A percentile compares a stretch with the other conserved stretches of the same genome.
phyloP scores from a whole-genome alignment of 257 asterid species.

The Cinchona pubescens region DNA sequence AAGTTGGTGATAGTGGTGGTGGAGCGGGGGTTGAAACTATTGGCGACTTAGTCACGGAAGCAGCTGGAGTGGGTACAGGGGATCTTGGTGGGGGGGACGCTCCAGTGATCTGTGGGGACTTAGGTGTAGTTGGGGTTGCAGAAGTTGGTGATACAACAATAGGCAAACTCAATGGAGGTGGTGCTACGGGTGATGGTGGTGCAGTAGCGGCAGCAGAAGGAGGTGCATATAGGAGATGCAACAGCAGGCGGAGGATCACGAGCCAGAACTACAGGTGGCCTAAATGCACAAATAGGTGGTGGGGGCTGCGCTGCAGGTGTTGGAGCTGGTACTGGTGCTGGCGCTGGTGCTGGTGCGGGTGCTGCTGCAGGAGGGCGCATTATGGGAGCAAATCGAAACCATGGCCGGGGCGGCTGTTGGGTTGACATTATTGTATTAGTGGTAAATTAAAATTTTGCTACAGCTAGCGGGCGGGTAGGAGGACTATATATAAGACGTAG shows the following conservation, averaged over 20 bases:
- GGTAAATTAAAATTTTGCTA: not conserved
- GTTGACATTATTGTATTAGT: constrained; percentile 15
- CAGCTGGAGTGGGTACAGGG: constrained; percentile 5
- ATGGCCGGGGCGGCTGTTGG: constrained; percentile 24
- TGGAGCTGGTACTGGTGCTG: constrained; percentile 5
- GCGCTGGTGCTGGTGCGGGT: not conserved
- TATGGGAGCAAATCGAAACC: constrained; percentile 20
- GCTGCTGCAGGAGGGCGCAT: constrained; percentile 8
- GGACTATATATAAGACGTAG: not conserved
- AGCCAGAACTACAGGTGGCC: constrained; percentile 9
- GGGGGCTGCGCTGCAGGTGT: constrained; percentile 12
- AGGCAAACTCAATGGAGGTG: constrained; percentile 18
- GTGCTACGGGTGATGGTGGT: constrained; percentile 3
- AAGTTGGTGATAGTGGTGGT: constrained; percentile 1
- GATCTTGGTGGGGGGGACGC: not conserved
- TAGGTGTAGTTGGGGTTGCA: constrained; percentile 9
- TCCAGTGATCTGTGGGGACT: constrained; percentile 13
- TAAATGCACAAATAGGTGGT: constrained; percentile 9
- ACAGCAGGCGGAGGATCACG: not conserved
- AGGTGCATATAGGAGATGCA: constrained; percentile 5
- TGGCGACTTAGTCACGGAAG: constrained; percentile 9
- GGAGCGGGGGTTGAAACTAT: not conserved
- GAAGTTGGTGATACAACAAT: constrained; percentile 2
- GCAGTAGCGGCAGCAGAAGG: constrained; percentile 16
- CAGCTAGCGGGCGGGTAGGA: not conserved